Base-by-base conservation (phyloP, 805 yeast species). In the Candida michaelii region DNA sequence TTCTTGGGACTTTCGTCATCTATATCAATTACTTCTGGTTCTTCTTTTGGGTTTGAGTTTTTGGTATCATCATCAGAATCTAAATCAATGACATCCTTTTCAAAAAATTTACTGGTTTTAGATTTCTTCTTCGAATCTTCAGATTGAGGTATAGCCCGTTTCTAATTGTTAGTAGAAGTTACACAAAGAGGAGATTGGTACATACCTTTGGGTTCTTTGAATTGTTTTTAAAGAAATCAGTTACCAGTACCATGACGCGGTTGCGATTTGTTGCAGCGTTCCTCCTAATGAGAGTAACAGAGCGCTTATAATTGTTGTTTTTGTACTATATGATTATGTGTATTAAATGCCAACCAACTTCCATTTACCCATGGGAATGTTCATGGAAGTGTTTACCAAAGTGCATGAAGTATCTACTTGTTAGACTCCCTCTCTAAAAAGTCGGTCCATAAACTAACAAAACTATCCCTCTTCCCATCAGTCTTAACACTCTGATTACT, bases 361-460 rank as follows among this genome's bases (percentile, higher is more conserved):
- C n/a, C n/a, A n/a, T n/a, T n/a, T n/a, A n/a, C n/a, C n/a, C n/a
- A n/a, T n/a, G n/a, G n/a, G n/a, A n/a, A n/a, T n/a, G n/a, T n/a
- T n/a, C n/a, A n/a, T n/a, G n/a, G n/a, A n/a, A n/a, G n/a, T n/a
- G n/a, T n/a, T n/a, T n/a, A n/a, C n/a, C n/a, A n/a, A n/a, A n/a
- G n/a, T n/a, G n/a, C n/a, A n/a, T n/a, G n/a, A n/a, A n/a, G n/a
- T n/a, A n/a, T n/a, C n/a, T n/a, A n/a, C n/a, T 42, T 43, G 12
- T 25, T 27, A 4, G 46, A 78, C 60, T 85, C 91, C 52, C 80
- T 83, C 53, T 85, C 91, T 49, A 85, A 65, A 49, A 77, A 85
- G 38, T 85, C 91, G 0, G 91, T 85, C 93, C 93, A 85, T 38
- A 84, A 59, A 1, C 85, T 77, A 3, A 83, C 86, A 63, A 85